A percentile compares a stretch with the other conserved stretches of the same genome.
Conservation (phyloP, 495 filamentous ascomycete species). For the Sabuloglossum arenarium region DNA sequence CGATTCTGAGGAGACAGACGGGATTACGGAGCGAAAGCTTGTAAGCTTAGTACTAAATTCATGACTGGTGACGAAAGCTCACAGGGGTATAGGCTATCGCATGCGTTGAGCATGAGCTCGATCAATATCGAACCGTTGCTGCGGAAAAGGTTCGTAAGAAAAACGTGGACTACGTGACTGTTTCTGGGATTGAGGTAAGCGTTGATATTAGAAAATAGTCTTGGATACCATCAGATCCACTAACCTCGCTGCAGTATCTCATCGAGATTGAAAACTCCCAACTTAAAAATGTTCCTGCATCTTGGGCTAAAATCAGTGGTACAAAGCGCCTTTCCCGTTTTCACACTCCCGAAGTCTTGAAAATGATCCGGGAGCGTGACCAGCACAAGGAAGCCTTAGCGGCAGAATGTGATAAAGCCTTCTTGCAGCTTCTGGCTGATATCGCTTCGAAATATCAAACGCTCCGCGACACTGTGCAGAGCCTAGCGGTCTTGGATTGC, state of each 20-base stretch:
- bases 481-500: slow-evolving; percentile 76
- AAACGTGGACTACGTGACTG: slow-evolving; percentile 53
- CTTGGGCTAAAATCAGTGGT: slow-evolving; percentile 82
- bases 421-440: slow-evolving; percentile 38
- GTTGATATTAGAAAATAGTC: neutral
- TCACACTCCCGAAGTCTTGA: slow-evolving; percentile 78
- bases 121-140: slow-evolving; percentile 49
- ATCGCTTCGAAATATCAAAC: slow-evolving; percentile 70
- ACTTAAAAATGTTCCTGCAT: slow-evolving; percentile 71
- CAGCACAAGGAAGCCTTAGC: slow-evolving; percentile 88
- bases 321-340: slow-evolving; percentile 88
- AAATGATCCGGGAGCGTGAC: slow-evolving; percentile 69
- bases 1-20: slow-evolving; percentile 65
- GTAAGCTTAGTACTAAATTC: neutral
- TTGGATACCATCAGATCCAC: neutral
- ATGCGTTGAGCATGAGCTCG: slow-evolving; percentile 68
- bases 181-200: slow-evolving; percentile 54
- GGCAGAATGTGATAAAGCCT: slow-evolving; percentile 83
- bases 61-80: neutral
- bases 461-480: slow-evolving; percentile 70
- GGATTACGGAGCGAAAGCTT: slow-evolving; percentile 69
- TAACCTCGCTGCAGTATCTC: slow-evolving; percentile 31
- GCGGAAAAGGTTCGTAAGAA: slow-evolving; percentile 48
- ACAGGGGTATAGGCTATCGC: slow-evolving; percentile 39
- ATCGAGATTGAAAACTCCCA: slow-evolving; percentile 73